Evolutionary conservation across 129 eudicot species (phyloP), one percentile per base, ranked within the genome.

Genomic region (Helichrysum umbraculigerum): DNA sequence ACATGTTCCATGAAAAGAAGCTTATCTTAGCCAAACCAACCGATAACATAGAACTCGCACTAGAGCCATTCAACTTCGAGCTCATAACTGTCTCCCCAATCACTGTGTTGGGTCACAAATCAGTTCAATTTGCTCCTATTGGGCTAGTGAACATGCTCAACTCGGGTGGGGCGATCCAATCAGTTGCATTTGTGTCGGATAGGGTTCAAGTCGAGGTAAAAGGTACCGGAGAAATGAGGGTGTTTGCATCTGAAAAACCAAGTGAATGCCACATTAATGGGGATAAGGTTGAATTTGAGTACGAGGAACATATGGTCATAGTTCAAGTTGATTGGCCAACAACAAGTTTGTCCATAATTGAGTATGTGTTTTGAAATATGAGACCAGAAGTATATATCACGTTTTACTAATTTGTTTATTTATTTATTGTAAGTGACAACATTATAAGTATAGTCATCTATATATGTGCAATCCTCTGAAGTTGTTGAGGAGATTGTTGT

Each of bases 111-210:
- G 77, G 85, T 11, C 14, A 34, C n/a, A 82, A 83, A 25, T 69
- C 76, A 0, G 20, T 90, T 71, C 89, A 90, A n/a, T 93, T 90
- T 54, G 98, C 98, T 50, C 96, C 98, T 5, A 88, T 93, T n/a
- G 98, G 98, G 66, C 86, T 90, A n/a, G 98, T 82, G 74, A 93
- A 93, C 85, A 93, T 93, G 98, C 91, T 93, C 44, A 93, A 93
- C 73, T 73, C 97, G 7, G 96, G 96, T 16, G 98, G 97, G 0
- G 95, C 98, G 25, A 83, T 93, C n/a, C 76, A 85, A 54, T 83
- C 89, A 7, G 1, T 90, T 44, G 84, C 1, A 16, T 64, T 29
- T 32, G 51, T 8, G 50, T 67, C 72, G 0, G 29, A 71, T 39
- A 76, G 79, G 14, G 91, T 85, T 12, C 76, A 15, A 62, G 83